Conservation (phyloP, 768 basidiomycete genomes). For the Tulasnella sp. region DNA sequence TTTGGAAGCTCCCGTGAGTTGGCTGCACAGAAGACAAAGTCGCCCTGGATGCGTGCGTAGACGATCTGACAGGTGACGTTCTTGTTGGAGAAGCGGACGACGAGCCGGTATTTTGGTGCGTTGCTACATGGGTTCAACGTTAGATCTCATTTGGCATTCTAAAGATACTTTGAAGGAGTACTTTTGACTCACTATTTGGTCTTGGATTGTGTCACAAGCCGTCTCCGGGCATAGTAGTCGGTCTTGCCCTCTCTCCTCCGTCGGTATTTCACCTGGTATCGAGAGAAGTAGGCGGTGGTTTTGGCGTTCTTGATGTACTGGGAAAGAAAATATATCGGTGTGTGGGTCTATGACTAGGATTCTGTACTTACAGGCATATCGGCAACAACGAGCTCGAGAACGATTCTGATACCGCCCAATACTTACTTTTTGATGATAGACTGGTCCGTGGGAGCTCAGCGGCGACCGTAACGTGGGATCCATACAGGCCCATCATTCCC, state of each 20-base stretch:
- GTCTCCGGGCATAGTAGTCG: conserved; percentile 98
- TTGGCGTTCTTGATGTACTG: conserved; percentile 91
- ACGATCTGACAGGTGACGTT: conserved; percentile 91
- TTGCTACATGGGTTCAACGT: conserved; percentile 43
- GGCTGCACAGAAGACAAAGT: conserved; percentile 84
- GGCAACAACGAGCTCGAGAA: conserved; percentile 5
- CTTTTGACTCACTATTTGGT: conserved; percentile 81
- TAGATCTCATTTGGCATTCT: not conserved
- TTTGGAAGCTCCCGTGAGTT: conserved; percentile 83
- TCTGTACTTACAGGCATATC: too few species aligned
- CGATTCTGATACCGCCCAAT: conserved; percentile 7
- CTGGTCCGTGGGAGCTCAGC: not conserved
- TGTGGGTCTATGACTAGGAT: too few species aligned
- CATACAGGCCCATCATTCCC: not conserved
- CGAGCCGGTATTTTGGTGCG: conserved; percentile 95
- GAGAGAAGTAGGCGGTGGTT: conserved; percentile 94
- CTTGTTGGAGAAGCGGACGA: conserved; percentile 98
- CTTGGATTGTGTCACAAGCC: conserved; percentile 95
- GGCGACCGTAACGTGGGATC: not conserved
- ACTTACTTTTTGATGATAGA: conserved; percentile 11
- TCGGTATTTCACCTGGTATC: conserved; percentile 98
- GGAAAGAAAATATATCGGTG: not conserved
- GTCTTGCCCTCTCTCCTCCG: conserved; percentile 97
- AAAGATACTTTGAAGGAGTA: too few species aligned
- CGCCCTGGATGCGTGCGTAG: conserved; percentile 96